A percentile compares a stretch with the other conserved stretches of the same genome.
phyloP scores from a whole-genome alignment of 2,329 filamentous ascomycete species.

The Dactylellina haptotyla region DNA sequence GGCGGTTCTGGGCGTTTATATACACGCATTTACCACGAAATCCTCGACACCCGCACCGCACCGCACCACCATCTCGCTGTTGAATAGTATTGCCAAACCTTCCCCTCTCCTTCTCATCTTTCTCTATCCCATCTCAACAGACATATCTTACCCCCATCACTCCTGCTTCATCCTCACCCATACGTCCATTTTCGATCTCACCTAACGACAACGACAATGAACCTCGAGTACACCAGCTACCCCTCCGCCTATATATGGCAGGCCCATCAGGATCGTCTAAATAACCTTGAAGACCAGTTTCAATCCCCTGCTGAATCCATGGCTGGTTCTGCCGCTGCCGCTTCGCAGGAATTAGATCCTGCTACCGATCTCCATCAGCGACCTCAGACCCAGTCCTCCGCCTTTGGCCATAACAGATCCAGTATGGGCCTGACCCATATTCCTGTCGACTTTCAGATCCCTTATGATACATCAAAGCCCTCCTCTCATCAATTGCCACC shows the following conservation, averaged over 20 bases:
- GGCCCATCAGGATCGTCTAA: neutral
- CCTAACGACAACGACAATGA: constrained; percentile 3
- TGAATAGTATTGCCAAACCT: neutral
- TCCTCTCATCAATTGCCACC: neutral
- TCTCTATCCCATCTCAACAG: neutral
- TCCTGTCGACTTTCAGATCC: neutral
- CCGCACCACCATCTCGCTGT: neutral
- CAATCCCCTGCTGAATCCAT: too few relatives aligned
- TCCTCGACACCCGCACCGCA: too few relatives aligned
- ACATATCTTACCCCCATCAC: neutral
- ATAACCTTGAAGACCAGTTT: neutral
- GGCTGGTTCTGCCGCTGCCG: too few relatives aligned
- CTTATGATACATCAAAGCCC: neutral
- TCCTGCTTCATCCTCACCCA: neutral
- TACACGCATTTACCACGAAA: too few relatives aligned
- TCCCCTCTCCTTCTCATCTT: neutral
- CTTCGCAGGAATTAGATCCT: too few relatives aligned
- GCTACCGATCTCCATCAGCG: too few relatives aligned
- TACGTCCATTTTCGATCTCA: neutral
- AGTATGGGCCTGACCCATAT: neutral
- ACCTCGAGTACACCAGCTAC: constrained; percentile 4
- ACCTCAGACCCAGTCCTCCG: too few relatives aligned
- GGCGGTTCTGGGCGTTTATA: too few relatives aligned
- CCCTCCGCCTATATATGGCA: constrained; percentile 17
- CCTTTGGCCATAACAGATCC: neutral